Evolutionary conservation across 148 eudicot genomes (phyloP).

Genomic region (Rhododendron griersonianum): DNA sequence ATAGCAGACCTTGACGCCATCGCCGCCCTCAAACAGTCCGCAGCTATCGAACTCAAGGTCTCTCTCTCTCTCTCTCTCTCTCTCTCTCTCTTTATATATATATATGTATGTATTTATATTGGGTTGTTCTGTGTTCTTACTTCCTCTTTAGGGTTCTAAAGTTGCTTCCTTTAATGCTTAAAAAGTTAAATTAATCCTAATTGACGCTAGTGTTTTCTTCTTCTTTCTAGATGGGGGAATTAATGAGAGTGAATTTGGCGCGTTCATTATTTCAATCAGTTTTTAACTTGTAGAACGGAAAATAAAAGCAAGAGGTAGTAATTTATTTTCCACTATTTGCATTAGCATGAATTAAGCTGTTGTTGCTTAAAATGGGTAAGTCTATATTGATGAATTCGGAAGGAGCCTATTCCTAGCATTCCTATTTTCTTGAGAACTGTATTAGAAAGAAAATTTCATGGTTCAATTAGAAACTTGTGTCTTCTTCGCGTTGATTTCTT

Average conservation of each 20-base stretch:
- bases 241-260: neutral
- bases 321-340: neutral
- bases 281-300: neutral
- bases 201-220: neutral
- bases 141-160: neutral
- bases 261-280: neutral
- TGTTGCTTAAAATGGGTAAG: neutral
- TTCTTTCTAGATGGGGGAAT: neutral
- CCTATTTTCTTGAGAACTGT: neutral
- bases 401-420: neutral
- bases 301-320: neutral
- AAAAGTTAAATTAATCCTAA: neutral
- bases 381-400: neutral
- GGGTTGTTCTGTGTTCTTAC: neutral
- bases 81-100: no score
- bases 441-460: neutral
- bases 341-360: neutral
- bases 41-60: conserved; percentile 89
- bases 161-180: neutral
- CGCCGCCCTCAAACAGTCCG: conserved; percentile 60
- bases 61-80: neutral
- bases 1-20: conserved; percentile 66
- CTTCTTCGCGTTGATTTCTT: neutral
- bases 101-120: no score
- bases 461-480: no score